Percentiles rank a stretch among this genome's conserved stretches.
phyloP scores from a whole-genome alignment of 345 rosid genomes.

The Melaleuca quinquenervia region DNA sequence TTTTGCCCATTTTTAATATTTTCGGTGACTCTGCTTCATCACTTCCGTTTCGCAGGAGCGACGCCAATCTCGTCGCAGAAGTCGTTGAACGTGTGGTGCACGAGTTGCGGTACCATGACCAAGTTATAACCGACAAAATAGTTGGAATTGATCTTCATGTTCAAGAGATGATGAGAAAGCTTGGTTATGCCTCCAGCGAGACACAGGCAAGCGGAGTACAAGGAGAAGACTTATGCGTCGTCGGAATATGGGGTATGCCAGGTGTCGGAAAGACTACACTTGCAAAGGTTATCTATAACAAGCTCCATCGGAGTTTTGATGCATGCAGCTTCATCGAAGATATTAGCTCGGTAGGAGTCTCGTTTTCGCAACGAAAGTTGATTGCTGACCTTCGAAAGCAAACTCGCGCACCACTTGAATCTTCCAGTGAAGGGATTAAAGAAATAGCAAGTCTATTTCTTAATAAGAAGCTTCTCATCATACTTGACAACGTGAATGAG shows the following conservation, averaged over 20 bases:
- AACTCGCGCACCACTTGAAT: not conserved
- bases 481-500: not conserved
- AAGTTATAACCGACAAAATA: not conserved
- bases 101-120: not conserved
- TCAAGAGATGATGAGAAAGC: not conserved
- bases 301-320: not conserved
- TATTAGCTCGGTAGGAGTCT: not conserved
- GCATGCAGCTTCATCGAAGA: not conserved
- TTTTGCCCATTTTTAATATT: not conserved
- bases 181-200: rapidly evolving
- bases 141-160: conserved; percentile 17
- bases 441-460: not conserved
- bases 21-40: not conserved
- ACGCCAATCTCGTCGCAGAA: not conserved
- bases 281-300: not conserved
- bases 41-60: not conserved
- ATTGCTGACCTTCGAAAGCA: not conserved
- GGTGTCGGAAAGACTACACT: not conserved
- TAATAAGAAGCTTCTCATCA: not conserved
- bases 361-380: not conserved
- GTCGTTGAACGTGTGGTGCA: not conserved
- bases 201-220: not conserved
- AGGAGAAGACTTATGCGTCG: not conserved
- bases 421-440: not conserved
- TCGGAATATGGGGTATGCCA: no score